phyloP scores from a whole-genome alignment of 208 protist genomes.

The Leishmania amazonensis region DNA sequence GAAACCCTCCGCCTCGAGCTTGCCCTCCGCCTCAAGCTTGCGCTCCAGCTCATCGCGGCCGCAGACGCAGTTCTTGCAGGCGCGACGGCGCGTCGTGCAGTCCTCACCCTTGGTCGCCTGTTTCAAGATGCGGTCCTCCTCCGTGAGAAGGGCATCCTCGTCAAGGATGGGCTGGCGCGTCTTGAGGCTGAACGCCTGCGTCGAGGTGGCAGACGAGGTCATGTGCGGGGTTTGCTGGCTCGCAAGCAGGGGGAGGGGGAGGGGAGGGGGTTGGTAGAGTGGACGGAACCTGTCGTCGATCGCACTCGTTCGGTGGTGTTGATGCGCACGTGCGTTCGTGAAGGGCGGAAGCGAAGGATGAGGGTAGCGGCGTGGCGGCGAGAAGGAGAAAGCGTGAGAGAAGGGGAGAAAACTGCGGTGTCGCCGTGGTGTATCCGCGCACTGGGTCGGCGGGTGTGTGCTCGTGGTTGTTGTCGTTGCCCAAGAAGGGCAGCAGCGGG shows the following conservation, averaged over 20 bases:
- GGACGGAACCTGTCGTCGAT: neutral
- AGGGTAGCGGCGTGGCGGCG: neutral
- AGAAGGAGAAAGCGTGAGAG: neutral
- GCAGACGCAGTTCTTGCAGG: constrained; percentile 91
- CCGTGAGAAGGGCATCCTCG: constrained; percentile 76
- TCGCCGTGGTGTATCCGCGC: neutral
- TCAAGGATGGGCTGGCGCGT: constrained; percentile 78
- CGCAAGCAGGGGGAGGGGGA: neutral
- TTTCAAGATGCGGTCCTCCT: constrained; percentile 71
- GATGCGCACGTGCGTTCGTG: constrained; percentile 3
- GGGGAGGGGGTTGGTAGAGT: neutral
- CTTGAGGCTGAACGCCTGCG: constrained; percentile 78
- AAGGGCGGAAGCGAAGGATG: constrained; percentile 11
- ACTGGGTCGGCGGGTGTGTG: neutral
- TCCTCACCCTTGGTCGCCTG: constrained; percentile 62
- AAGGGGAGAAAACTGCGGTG: neutral
- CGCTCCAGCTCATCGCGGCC: constrained; percentile 79
- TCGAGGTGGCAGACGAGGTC: constrained; percentile 25
- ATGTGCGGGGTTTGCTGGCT: neutral
- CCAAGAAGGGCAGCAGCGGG: neutral
- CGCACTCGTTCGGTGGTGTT: neutral
- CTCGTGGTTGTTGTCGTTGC: neutral
- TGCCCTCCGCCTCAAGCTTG: constrained; percentile 47
- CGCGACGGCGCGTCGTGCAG: constrained; percentile 80
- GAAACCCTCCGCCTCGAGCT: constrained; percentile 36